phyloP scores from a whole-genome alignment of 306 rosid genomes.

The Elaeagnus macrophylla region DNA sequence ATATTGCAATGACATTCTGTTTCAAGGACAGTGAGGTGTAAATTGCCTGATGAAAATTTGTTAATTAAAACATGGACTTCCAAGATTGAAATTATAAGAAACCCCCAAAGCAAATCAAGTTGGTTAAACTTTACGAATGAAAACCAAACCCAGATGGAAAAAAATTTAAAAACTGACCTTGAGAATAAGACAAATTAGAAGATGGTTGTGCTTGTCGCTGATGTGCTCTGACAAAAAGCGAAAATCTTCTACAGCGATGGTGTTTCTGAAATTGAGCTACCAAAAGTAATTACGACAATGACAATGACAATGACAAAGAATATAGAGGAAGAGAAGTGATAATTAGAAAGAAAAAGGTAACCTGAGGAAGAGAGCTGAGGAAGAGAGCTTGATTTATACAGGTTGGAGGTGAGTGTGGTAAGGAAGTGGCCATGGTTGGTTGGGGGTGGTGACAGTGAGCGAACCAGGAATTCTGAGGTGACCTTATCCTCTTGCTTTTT shows the following conservation, averaged over 20 bases:
- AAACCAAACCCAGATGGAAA: neutral
- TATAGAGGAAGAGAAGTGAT: neutral
- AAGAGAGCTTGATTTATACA: constrained; percentile 39
- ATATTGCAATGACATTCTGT: no score
- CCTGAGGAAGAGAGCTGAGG: constrained; percentile 65
- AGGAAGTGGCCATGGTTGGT: constrained; percentile 58
- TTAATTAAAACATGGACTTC: no score
- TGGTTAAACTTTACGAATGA: neutral
- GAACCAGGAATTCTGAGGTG: no score
- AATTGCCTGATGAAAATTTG: no score
- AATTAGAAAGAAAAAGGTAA: constrained; percentile 11
- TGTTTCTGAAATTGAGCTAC: constrained; percentile 34
- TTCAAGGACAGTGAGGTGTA: no score
- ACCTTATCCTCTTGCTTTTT: no score
- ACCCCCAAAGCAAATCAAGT: neutral
- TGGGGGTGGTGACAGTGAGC: neutral
- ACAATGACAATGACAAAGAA: neutral
- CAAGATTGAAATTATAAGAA: no score
- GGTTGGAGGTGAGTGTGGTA: constrained; percentile 52
- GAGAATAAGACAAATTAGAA: constrained; percentile 38
- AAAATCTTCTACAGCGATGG: constrained; percentile 44
- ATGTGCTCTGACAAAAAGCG: constrained; percentile 48
- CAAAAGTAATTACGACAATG: constrained; percentile 3
- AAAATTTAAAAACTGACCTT: constrained; percentile 34
- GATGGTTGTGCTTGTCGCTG: constrained; percentile 31